These are phyloP conservation scores for Creolimax fragrantissima DNA, from an alignment of 78 protist species.

Conservation along the genomic window DNA sequence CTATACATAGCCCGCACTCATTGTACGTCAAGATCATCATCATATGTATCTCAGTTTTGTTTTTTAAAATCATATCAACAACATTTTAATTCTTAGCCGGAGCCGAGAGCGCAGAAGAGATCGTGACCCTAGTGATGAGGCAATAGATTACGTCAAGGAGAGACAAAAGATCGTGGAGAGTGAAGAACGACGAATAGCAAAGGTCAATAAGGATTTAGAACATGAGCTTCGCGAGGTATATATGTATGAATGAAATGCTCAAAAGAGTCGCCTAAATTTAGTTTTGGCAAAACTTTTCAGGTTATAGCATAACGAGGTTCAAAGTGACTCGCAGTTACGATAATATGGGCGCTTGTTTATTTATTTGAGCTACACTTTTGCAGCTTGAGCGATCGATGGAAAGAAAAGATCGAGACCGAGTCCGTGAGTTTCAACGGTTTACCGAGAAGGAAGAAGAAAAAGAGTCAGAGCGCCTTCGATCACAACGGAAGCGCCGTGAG, in stretches of 20 bases:
- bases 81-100: not conserved
- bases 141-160: not conserved
- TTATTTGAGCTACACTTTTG: too few relatives aligned
- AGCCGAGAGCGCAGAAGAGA: not conserved
- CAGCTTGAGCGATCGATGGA: not conserved
- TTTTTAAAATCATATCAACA: too few relatives aligned
- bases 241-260: too few relatives aligned
- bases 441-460: not conserved
- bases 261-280: too few relatives aligned
- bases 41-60: too few relatives aligned
- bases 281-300: too few relatives aligned
- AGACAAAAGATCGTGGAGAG: not conserved
- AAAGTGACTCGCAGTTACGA: too few relatives aligned
- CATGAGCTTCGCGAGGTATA: not conserved
- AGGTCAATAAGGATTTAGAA: not conserved
- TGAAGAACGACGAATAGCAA: not conserved
- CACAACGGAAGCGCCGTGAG: not conserved
- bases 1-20: too few relatives aligned
- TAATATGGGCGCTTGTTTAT: too few relatives aligned
- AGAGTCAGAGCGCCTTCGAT: not conserved
- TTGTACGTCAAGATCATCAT: too few relatives aligned
- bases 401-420: not conserved
- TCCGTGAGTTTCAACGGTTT: not conserved
- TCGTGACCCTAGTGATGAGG: not conserved
- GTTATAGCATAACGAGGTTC: too few relatives aligned